phyloP scores from a whole-genome alignment of 2,329 filamentous ascomycete genomes.

The Aspergillus nomiae region DNA sequence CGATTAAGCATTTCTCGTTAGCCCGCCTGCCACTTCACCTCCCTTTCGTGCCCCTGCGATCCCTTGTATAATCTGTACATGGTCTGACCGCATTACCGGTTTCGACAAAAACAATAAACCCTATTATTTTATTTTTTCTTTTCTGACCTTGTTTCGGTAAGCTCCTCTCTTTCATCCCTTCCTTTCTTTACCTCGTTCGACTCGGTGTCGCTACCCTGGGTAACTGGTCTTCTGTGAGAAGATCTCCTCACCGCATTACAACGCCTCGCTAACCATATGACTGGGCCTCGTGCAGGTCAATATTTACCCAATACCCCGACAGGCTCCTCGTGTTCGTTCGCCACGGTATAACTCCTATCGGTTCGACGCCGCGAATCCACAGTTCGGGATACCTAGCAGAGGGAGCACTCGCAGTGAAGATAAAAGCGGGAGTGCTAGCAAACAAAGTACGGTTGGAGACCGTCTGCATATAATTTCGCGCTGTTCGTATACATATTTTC shows the following conservation, averaged over 20 bases:
- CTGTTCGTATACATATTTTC: constrained; percentile 28
- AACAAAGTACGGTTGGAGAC: background rate
- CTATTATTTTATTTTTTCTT: constrained; percentile 18
- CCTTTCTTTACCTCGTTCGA: constrained; percentile 9
- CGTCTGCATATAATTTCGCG: constrained; percentile 29
- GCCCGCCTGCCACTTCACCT: constrained; percentile 24
- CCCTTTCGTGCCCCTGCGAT: constrained; percentile 29
- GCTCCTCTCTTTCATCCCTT: constrained; percentile 26
- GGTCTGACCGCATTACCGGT: constrained; percentile 27
- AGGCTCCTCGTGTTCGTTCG: constrained; percentile 32
- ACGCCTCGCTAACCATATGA: constrained; percentile 12
- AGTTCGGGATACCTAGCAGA: background rate
- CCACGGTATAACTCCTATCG: background rate
- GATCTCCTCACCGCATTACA: background rate
- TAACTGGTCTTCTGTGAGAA: background rate
- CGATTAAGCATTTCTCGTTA: constrained; percentile 28
- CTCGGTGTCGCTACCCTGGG: constrained; percentile 3
- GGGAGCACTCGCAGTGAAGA: background rate
- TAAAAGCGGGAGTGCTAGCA: background rate
- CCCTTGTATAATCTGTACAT: constrained; percentile 35
- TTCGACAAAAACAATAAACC: constrained; percentile 21
- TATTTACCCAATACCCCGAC: constrained; percentile 27
- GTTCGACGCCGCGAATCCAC: background rate
- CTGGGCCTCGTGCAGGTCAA: constrained; percentile 26
- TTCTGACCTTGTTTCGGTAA: constrained; percentile 11